phyloP scores from a whole-genome alignment of 106 monocot species.

The Allium sativum region DNA sequence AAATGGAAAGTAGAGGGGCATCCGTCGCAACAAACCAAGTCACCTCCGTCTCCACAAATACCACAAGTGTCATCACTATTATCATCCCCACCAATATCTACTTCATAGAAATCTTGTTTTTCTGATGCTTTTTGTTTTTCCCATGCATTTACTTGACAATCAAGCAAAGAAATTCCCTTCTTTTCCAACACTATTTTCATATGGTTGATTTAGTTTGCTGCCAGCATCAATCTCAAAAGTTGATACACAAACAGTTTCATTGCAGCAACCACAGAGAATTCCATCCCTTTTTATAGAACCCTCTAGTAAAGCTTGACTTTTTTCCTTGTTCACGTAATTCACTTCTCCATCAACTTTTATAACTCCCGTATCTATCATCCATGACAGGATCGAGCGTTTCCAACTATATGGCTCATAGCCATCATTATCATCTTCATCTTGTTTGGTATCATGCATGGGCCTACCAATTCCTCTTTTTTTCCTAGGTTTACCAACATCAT shows the following conservation, averaged over 20 bases:
- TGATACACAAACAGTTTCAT: conserved; percentile 41
- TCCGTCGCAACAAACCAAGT: conserved; percentile 75
- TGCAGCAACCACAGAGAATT: conserved; percentile 72
- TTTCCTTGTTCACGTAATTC: conserved; percentile 46
- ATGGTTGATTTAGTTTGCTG: conserved; percentile 54
- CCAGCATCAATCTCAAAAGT: conserved; percentile 88
- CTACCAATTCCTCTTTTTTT: conserved; percentile 26
- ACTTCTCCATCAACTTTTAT: conserved; percentile 34
- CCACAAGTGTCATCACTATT: conserved; percentile 90
- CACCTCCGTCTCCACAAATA: conserved; percentile 88
- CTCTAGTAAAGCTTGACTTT: conserved; percentile 16
- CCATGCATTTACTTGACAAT: conserved; percentile 70
- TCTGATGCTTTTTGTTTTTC: conserved; percentile 38
- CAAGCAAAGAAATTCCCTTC: conserved; percentile 34
- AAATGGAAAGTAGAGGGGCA: conserved; percentile 88
- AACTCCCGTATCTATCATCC: conserved; percentile 50
- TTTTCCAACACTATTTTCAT: conserved; percentile 46
- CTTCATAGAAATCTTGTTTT: conserved; percentile 22
- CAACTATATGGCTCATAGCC: conserved; percentile 42
- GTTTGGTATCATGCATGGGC: conserved; percentile 26
- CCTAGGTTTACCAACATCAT: conserved; percentile 3
- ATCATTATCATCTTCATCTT: conserved; percentile 27
- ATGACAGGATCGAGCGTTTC: conserved; percentile 44
- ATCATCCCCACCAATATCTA: conserved; percentile 43
- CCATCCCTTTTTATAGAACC: conserved; percentile 64